Base-by-base conservation (phyloP, 768 basidiomycete species). In the Cystobasidium tubakii region DNA sequence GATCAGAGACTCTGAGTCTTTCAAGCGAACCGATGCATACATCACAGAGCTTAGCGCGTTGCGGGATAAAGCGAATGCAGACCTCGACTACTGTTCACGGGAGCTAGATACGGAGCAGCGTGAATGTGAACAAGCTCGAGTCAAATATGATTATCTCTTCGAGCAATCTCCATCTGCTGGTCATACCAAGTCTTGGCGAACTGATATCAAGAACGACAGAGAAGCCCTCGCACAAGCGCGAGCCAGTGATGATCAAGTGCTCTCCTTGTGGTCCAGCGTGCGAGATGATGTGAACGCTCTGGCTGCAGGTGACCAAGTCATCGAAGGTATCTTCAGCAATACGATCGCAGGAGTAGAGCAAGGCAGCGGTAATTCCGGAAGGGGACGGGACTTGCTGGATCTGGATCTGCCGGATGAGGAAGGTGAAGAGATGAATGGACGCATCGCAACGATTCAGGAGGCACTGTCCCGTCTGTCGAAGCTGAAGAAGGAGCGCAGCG, bases 61-160 rank as follows among this genome's bases (percentile, higher is more conserved):
- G 74, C 90, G 88, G 79, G 84, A 83, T 19, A 81, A 79, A 17
- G 89, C 89, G 17, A 83, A 83, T 71, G 78, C 81, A 12, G 88
- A 88, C 50, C 83, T 99, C 53, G 87, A 90, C 10, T 80, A 82
- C 25, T 81, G 89, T 46, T 84, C 85, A 1, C 82, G 84, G 1
- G 87, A 92, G 62, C 82, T 99, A 46, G 94, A 96, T 19, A 82
- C 83, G 44, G 96, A 98, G 81, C 88, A 87, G 39, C 83, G 87
- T 76, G 92, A 93, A 60, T 97, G 93, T 81, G 95, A 99, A 82
- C 84, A 85, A 62, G 31, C 73, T 27, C 65, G 83, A 78, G 89
- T 92, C 78, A 89, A 89, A 81, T 94, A 91, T 81, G 89, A 89
- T 34, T 88, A 92, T 76, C 81, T 86, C 33, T 97, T 91, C 89